Base-by-base conservation (phyloP, 768 basidiomycete species). In the Serpula lacrymans region DNA sequence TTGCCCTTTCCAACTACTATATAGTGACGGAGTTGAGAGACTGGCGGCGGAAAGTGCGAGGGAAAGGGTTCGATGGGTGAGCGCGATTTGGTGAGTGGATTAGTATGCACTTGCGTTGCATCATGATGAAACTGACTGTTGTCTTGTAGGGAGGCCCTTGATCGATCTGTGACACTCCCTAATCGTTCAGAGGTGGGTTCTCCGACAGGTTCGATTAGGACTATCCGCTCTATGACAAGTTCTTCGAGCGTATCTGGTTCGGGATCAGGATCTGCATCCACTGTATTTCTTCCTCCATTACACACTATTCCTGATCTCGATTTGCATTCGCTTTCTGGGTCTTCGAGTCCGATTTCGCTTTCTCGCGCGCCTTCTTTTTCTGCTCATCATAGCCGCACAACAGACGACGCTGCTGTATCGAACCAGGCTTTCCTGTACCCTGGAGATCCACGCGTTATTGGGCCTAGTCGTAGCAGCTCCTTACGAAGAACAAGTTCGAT, bases 41-140 rank as follows among this genome's bases (percentile, higher is more conserved):
- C 58, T 96, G 18, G 92, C 84, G 5, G 84, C 88, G n/a, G 92
- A 94, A 56, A 92, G 88, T 48, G 74, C 91, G 6, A 61, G 86
- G 43, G 88, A 93, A 58, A 72, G 92, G 50, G 84, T 90, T 37
- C 80, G 84, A 60, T 96, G 93, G 93, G 90, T 94, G 10, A 88
- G 87, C 53, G 78, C 89, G 4, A 76, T 96, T 40, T 92, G 88
- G 93, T 91, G 53, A 34, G 80, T 68, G 1, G 18, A 5, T 23
- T 5, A 43, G 2, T 27, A 4, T 35, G 21, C 14, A 20, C 6
- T n/a, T 6, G 22, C 37, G 10, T 16, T 43, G 14, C 11, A 24
- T 17, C 11, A 39, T 3, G 2, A 33, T 34, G 17, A 33, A 42
- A 12, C 35, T 46, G 13, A 47, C 16, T 29, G 21, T 21, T 25